Base-by-base conservation (phyloP, 306 rosid genomes). In the Rosa lucieae region DNA sequence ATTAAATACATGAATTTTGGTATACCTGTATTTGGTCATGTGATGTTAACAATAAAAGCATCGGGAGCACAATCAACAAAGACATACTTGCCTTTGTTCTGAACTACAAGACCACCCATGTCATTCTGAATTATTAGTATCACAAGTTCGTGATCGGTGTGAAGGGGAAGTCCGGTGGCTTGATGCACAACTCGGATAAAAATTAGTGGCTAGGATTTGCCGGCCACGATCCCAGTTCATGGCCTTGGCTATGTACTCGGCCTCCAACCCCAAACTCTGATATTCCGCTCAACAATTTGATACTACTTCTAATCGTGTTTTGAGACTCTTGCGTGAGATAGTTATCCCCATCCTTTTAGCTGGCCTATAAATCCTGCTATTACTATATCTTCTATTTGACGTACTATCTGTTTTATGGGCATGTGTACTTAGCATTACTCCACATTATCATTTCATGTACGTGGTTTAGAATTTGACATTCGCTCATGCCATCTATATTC, bases 201-300 rank as follows among this genome's bases (percentile, higher is more conserved):
- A 69, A 53, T 69, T 69, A 40, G 73, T 29, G 21, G 21, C 48
- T 7, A 69, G 47, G 49, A 40, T n/a, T n/a, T 40, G 52, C 3
- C 44, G 29, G 35, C 73, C 73, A 43, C 29, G 21, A 8, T 69
- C 52, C 52, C 46, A 69, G 47, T 69, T 48, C 18, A 69, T n/a
- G 6, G 53, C 52, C 73, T 69, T 69, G 73, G 46, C 10, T 18
- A 69, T 29, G 32, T 29, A 29, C 32, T 69, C 21, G 6, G 52
- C 29, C 52, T 69, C 73, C 3, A 69, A 42, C 17, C 52, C 73
- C 17, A 69, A 69, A 14, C 73, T 69, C 73, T 9, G 73, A 69
- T 43, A 69, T 69, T 18, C 52, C 73, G 5, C 12, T 23, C 46
- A 69, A 15, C 8, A 69, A 15, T 21, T 42, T 32, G 37, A 2